Conservation (phyloP, 192 early-diverging fungal species). For the Linnemannia zychae region DNA sequence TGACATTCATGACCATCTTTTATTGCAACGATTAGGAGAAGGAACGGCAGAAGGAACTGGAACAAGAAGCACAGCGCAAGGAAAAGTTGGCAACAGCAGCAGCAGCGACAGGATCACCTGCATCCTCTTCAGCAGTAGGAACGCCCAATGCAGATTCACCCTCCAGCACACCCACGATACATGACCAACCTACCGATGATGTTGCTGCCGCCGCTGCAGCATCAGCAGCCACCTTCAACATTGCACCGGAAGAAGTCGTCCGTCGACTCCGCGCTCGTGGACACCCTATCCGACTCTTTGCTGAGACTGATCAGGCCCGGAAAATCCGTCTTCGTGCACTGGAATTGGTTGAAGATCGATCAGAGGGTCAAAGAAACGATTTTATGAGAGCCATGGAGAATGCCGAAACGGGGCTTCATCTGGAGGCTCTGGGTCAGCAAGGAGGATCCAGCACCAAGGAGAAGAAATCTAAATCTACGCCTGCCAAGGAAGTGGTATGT, state of each 20-base stretch:
- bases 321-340: conserved; percentile 83
- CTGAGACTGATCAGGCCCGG: conserved; percentile 86
- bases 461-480: conserved; percentile 62
- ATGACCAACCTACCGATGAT: not conserved
- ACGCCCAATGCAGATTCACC: not conserved
- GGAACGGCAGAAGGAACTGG: conserved; percentile 15
- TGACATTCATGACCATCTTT: not conserved
- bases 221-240: conserved; percentile 59
- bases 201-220: conserved; percentile 24
- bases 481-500: conserved; percentile 60
- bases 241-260: conserved; percentile 82
- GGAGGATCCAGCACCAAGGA: conserved; percentile 61
- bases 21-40: conserved; percentile 3
- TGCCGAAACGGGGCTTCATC: conserved; percentile 82
- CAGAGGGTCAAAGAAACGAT: conserved; percentile 92
- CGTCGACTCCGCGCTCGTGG: conserved; percentile 86
- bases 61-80: conserved; percentile 33
- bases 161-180: not conserved
- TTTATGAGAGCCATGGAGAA: conserved; percentile 87
- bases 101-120: conserved; percentile 9
- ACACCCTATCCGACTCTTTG: conserved; percentile 94
- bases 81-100: conserved; percentile 7
- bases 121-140: not conserved
- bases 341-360: conserved; percentile 86
- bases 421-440: conserved; percentile 77